Percentiles rank a stretch among this genome's conserved stretches.
phyloP scores from a whole-genome alignment of 345 rosid species.

The Clarkia xantiana region DNA sequence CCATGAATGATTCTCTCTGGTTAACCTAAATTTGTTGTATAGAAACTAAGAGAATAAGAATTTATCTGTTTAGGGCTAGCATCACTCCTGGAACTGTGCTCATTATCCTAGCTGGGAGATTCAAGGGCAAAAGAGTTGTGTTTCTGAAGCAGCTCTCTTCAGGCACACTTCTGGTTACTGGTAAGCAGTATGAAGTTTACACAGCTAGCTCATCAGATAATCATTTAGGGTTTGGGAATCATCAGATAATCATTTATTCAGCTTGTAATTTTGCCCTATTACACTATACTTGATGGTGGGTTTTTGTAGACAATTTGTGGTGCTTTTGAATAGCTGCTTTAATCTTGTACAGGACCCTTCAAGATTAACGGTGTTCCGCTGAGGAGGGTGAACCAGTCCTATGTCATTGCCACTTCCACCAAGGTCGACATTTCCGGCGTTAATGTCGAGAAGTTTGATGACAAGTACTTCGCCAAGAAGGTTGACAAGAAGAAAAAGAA shows the following conservation, averaged over 20 bases:
- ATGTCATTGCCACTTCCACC: constrained; percentile 54
- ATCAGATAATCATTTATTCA: no score
- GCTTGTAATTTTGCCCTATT: no score
- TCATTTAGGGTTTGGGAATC: no score
- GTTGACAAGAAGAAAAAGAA: constrained; percentile 60
- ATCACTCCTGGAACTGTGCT: constrained; percentile 58
- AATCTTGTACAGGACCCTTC: constrained; percentile 38
- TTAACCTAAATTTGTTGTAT: background rate
- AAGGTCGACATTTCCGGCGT: constrained; percentile 52
- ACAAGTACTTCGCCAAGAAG: constrained; percentile 56
- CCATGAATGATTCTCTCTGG: background rate
- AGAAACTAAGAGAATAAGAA: background rate
- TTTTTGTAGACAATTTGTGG: background rate
- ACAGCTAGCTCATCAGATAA: no score
- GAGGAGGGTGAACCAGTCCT: constrained; percentile 50
- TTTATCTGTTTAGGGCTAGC: constrained; percentile 27
- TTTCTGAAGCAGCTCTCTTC: constrained; percentile 71
- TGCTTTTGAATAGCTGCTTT: background rate
- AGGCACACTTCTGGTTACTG: constrained; percentile 71
- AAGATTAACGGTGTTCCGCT: constrained; percentile 65
- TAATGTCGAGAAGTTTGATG: constrained; percentile 49
- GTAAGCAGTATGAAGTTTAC: constrained; percentile 11
- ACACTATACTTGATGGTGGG: background rate
- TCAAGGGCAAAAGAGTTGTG: constrained; percentile 80
- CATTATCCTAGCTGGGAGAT: constrained; percentile 65